Evolutionary conservation across 208 protist genomes (phyloP).

Genomic region (Trypanosomatidae sp.): DNA sequence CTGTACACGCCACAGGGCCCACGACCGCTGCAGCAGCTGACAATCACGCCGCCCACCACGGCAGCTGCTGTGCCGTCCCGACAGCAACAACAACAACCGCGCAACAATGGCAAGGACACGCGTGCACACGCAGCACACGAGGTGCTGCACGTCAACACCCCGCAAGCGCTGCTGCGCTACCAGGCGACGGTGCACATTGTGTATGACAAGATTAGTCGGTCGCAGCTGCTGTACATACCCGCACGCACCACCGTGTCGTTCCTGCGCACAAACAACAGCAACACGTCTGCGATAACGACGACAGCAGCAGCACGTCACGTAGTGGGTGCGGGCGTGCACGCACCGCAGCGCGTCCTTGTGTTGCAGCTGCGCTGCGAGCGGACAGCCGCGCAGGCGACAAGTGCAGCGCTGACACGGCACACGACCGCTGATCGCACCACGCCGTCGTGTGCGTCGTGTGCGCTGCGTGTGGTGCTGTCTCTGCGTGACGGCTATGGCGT

Average conservation of each 20-base stretch:
- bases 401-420: not conserved
- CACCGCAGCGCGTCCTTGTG: slow-evolving; percentile 19
- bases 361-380: slow-evolving; percentile 20
- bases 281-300: too few species aligned
- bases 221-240: slow-evolving; percentile 54
- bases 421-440: not conserved
- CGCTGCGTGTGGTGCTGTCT: slow-evolving; percentile 10
- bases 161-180: too few species aligned
- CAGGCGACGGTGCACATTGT: slow-evolving; percentile 26
- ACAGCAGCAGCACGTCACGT: too few species aligned
- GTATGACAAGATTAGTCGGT: slow-evolving; percentile 55
- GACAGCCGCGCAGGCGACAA: not conserved
- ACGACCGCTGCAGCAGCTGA: slow-evolving; percentile 38
- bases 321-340: not conserved
- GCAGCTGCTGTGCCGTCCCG: not conserved
- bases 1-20: slow-evolving; percentile 71
- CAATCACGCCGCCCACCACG: slow-evolving; percentile 4
- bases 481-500: slow-evolving; percentile 12
- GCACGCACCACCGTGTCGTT: slow-evolving; percentile 35
- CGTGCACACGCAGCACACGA: too few species aligned
- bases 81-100: too few species aligned
- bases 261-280: too few species aligned
- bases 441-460: slow-evolving; percentile 4
- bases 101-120: too few species aligned
- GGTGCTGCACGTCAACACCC: too few species aligned